Conservation (phyloP, 176 grass and related monocot genomes). For the Leersia perrieri region DNA sequence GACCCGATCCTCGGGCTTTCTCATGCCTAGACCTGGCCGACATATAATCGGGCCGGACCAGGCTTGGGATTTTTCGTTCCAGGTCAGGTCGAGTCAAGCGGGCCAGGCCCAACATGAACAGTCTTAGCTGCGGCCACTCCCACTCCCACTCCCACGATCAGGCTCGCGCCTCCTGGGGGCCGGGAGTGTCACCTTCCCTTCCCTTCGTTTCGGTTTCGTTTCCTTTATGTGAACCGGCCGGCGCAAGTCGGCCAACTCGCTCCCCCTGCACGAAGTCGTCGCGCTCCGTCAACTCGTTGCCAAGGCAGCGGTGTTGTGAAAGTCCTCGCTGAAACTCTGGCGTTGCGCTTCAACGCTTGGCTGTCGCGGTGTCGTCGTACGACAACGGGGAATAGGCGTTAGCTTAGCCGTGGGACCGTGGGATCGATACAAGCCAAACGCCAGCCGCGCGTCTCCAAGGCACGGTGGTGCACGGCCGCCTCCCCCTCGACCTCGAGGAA, state of each 20-base stretch:
- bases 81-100: too few species aligned
- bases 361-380: neutral
- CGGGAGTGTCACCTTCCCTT: neutral
- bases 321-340: neutral
- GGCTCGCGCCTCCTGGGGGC: neutral
- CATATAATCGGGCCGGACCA: too few species aligned
- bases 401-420: neutral
- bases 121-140: neutral
- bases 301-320: neutral
- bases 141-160: too few species aligned
- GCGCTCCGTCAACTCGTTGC: neutral
- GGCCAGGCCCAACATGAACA: too few species aligned
- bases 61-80: too few species aligned
- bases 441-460: too few species aligned
- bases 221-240: neutral
- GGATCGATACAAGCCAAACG: neutral
- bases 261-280: neutral
- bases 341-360: neutral
- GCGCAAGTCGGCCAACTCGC: neutral
- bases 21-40: too few species aligned
- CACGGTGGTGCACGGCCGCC: too few species aligned
- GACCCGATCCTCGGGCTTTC: too few species aligned
- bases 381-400: neutral
- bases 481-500: too few species aligned
- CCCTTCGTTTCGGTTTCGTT: too few species aligned